Base-by-base conservation (phyloP, 2,329 filamentous ascomycete genomes). In the Falciphora oryzae region DNA sequence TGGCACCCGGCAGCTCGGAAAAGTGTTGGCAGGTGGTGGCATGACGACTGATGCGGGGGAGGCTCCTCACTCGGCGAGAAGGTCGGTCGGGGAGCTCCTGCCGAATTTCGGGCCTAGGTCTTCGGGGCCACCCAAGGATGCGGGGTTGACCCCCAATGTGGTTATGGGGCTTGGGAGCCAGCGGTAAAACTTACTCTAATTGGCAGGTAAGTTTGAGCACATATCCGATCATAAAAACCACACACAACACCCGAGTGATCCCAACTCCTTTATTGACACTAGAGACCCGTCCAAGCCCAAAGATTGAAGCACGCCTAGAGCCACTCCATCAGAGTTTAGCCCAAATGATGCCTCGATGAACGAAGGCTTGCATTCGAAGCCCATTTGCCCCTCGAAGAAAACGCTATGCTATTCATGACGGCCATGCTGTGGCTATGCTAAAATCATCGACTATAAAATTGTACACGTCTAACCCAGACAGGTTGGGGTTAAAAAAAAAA, bases 81-180 rank as follows among this genome's bases (percentile, higher is more conserved):
- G 38, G 44, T 50, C 44, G 16, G 7, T 59, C 58, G 58, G 58
- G n/a, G 28, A 60, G 27, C 58, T 60, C 28, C 58, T 60, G 58
- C 58, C 58, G 58, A 59, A 53, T 53, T 53, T 53, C 44, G 44
- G 44, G 44, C 22, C 4, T n/a, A n/a, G 22, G 44, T 22, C 16
- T 50, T 10, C 1, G 44, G 13, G 4, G 0, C 44, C 44, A n/a
- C 32, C 44, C 22, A 53, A 11, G 22, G 22, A 53, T 53, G 44
- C 44, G 44, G 44, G 44, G 44, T 53, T 50, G 44, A 53, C 44
- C 22, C 44, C 22, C 18, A 53, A 22, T 53, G 3, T 53, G 44
- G 14, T 10, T 7, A 53, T 53, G 44, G 44, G 44, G 44, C 22
- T 53, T 6, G 38, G 14, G 38, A 44, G 18, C 16, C 14, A 53